Percentiles rank a stretch among this genome's conserved stretches.
Conservation (phyloP, 371 early-diverging fungal genomes). For the Mortierella polycephala region DNA sequence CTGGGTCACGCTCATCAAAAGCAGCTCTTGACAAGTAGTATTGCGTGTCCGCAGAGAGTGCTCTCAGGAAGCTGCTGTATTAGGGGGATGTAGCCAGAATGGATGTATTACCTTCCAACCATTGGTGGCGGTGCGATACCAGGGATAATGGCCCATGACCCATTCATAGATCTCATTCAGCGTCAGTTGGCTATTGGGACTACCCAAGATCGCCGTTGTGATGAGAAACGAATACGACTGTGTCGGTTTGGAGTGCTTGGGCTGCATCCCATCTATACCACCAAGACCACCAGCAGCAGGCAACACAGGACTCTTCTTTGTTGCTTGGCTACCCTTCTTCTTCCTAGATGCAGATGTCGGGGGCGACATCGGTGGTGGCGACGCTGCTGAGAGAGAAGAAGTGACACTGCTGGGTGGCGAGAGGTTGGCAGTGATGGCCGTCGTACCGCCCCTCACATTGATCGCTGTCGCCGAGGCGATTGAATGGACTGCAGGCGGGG, state of each 20-base stretch:
- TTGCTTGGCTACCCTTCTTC: slow-evolving; percentile 17
- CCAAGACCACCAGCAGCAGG: neutral
- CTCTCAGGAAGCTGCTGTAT: too few species aligned
- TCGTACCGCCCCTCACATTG: slow-evolving; percentile 24
- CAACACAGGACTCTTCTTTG: slow-evolving; percentile 14
- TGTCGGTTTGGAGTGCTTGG: slow-evolving; percentile 75
- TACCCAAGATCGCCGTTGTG: slow-evolving; percentile 87
- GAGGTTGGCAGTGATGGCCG: slow-evolving; percentile 34
- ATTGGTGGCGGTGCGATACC: slow-evolving; percentile 75
- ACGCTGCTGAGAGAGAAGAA: slow-evolving; percentile 9
- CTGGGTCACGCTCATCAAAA: slow-evolving; percentile 27
- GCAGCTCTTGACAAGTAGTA: slow-evolving; percentile 37
- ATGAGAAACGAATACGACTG: slow-evolving; percentile 94
- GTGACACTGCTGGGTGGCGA: slow-evolving; percentile 23
- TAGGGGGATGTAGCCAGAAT: too few species aligned
- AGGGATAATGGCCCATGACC: slow-evolving; percentile 84
- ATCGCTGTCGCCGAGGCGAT: slow-evolving; percentile 38
- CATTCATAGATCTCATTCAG: slow-evolving; percentile 94
- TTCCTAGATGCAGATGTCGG: slow-evolving; percentile 30
- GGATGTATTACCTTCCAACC: slow-evolving; percentile 83
- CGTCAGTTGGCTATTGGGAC: slow-evolving; percentile 81
- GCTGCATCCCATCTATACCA: slow-evolving; percentile 1
- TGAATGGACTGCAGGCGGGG: slow-evolving; percentile 29
- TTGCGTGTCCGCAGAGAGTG: slow-evolving; percentile 10
- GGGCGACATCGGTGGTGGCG: slow-evolving; percentile 22